Evolutionary conservation across 768 basidiomycete genomes (phyloP), one percentile per base, ranked within the genome.

Genomic region (Mycena capillaripes): DNA sequence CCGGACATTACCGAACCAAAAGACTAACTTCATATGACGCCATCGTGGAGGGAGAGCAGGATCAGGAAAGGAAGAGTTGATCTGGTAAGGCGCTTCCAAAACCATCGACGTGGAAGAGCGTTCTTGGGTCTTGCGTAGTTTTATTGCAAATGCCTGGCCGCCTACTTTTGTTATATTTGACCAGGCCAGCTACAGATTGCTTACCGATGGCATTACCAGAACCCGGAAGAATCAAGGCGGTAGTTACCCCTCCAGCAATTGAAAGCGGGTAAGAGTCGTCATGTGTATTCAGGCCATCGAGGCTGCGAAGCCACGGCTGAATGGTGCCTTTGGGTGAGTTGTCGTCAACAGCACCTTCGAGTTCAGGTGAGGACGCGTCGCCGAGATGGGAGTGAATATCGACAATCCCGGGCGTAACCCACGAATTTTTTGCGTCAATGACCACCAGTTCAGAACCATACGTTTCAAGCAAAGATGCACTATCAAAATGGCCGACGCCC

Each of bases 271-370:
- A 95, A 0, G 93, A 86, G 21, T 89, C 88, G 78, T 96, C 95
- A 75, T 93, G 93, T 0, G 94, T 95, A 78, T 96, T 95, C 60
- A 96, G 84, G 0, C 88, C 94, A 75, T 97, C 95, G 16, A 96
- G 79, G 32, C 89, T 91, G 40, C 94, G 87, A 10, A 96, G 84
- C 91, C 91, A 93, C 19, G 89, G 89, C 55, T 83, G 82, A 3
- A 84, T 78, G 16, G 80, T 85, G 21, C 82, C 85, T 62, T 89
- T 85, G 38, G 78, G 21, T 14, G 91, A 92, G 77, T 92, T 91
- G 30, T 77, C 86, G 75, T 94, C 94, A 17, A 62, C 68, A 2
- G 87, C 81, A 21, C 91, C 92, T n/a, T 76, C 65, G 2, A 94
- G 81, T 0, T 48, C 76, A 0, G 93, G 93, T 0, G 87, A 81